Conservation (phyloP, 352 stramenopile genomes). For the Pythium angustatum region DNA sequence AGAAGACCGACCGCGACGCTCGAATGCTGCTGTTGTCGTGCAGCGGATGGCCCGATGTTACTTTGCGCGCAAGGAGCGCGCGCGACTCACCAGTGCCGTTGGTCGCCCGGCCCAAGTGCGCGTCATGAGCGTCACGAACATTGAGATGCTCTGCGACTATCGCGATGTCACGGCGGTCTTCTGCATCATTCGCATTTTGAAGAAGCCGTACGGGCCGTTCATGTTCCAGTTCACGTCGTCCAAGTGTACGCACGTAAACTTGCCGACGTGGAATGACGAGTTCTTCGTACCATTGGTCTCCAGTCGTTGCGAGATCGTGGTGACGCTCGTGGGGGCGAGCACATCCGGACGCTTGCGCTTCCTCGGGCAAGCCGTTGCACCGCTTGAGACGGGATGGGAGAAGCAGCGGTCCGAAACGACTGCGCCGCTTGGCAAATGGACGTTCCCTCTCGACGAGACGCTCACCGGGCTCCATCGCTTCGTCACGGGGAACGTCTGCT, state of each 20-base stretch:
- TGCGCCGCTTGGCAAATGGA: constrained; percentile 69
- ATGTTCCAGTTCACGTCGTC: constrained; percentile 84
- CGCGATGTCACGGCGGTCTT: constrained; percentile 64
- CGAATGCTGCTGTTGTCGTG: constrained; percentile 33
- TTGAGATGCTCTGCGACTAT: constrained; percentile 80
- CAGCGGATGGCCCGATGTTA: constrained; percentile 43
- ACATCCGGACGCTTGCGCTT: constrained; percentile 56
- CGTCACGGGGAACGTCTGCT: constrained; percentile 55
- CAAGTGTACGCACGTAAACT: constrained; percentile 55
- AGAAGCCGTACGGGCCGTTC: constrained; percentile 84
- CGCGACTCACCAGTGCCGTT: constrained; percentile 40
- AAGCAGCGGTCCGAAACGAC: constrained; percentile 32
- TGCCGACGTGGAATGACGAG: constrained; percentile 57
- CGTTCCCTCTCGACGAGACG: constrained; percentile 74
- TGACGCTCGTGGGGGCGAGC: constrained; percentile 72
- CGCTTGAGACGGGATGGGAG: constrained; percentile 72
- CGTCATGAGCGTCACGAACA: constrained; percentile 41
- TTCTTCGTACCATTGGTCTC: constrained; percentile 85
- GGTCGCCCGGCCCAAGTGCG: constrained; percentile 65
- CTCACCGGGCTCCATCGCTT: constrained; percentile 72
- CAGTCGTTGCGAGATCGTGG: constrained; percentile 78
- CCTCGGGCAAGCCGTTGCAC: constrained; percentile 60
- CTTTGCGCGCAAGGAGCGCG: constrained; percentile 36
- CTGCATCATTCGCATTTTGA: constrained; percentile 83
- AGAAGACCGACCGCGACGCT: constrained; percentile 39